Evolutionary conservation across 2,329 filamentous ascomycete genomes (phyloP).

Genomic region (Aspergillus carbonarius): DNA sequence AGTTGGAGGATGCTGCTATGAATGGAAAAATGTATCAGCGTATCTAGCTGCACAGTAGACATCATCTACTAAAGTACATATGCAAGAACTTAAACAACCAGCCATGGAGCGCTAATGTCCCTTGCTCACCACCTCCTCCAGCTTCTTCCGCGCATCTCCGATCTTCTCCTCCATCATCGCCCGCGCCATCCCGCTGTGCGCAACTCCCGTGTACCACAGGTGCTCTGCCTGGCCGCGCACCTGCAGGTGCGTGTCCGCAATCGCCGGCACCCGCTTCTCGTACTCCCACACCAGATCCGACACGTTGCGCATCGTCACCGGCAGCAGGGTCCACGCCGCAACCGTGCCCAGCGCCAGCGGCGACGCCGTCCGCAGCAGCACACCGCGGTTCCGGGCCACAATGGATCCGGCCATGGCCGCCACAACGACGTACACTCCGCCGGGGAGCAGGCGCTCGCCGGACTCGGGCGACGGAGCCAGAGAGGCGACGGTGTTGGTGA

Average conservation of each 20-base stretch:
- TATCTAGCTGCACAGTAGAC: neutral
- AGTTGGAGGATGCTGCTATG: too few species aligned
- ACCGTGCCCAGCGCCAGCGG: slow-evolving; percentile 78
- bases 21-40: neutral
- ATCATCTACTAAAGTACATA: slow-evolving; percentile 17
- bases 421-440: slow-evolving; percentile 87
- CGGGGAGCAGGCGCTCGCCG: slow-evolving; percentile 86
- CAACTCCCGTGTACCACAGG: slow-evolving; percentile 70
- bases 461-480: slow-evolving; percentile 82
- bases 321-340: slow-evolving; percentile 80
- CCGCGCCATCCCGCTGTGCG: slow-evolving; percentile 69
- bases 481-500: slow-evolving; percentile 84
- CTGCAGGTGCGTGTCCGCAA: slow-evolving; percentile 77
- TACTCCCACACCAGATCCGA: slow-evolving; percentile 86
- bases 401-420: slow-evolving; percentile 95
- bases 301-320: slow-evolving; percentile 86
- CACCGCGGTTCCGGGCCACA: slow-evolving; percentile 79
- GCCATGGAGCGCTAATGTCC: slow-evolving; percentile 60
- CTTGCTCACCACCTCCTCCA: slow-evolving; percentile 91
- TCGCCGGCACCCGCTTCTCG: slow-evolving; percentile 80
- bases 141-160: slow-evolving; percentile 67
- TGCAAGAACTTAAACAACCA: slow-evolving; percentile 9
- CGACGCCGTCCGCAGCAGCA: slow-evolving; percentile 73
- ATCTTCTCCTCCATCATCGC: slow-evolving; percentile 80
- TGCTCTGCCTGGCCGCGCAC: slow-evolving; percentile 67